phyloP scores from a whole-genome alignment of 2,329 filamentous ascomycete species.

The Boeremia lycopersici region DNA sequence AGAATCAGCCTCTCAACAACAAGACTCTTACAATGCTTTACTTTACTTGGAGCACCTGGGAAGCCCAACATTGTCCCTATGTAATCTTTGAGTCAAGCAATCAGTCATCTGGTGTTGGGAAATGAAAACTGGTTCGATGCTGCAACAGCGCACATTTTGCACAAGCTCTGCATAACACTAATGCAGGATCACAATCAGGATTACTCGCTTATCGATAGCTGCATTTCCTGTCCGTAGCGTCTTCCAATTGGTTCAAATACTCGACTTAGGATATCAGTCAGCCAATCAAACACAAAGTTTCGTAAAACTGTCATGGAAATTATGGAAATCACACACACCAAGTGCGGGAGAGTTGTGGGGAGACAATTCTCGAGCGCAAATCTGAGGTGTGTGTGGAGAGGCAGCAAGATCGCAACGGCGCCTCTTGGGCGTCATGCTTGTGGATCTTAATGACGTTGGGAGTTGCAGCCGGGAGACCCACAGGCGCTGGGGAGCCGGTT shows the following conservation, averaged over 20 bases:
- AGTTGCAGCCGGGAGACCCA: background rate
- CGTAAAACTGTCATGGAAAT: slow-evolving; percentile 7
- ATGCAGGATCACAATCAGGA: slow-evolving; percentile 13
- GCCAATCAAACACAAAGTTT: background rate
- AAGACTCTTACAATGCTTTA: background rate
- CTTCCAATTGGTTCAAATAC: background rate
- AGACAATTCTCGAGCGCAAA: slow-evolving; percentile 24
- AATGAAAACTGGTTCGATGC: slow-evolving; percentile 17
- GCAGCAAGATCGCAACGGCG: slow-evolving; percentile 7
- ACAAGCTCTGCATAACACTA: slow-evolving; percentile 21
- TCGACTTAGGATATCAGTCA: background rate
- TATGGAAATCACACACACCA: slow-evolving; percentile 10
- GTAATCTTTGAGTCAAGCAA: slow-evolving; percentile 3
- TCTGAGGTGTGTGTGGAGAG: slow-evolving; percentile 13
- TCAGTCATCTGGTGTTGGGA: slow-evolving; percentile 13
- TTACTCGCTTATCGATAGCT: slow-evolving; percentile 23
- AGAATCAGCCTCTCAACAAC: background rate
- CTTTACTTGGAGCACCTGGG: background rate
- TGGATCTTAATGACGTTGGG: slow-evolving; percentile 12
- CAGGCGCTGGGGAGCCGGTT: slow-evolving; percentile 8
- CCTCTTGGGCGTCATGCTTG: slow-evolving; percentile 6
- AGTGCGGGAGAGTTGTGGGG: slow-evolving; percentile 18
- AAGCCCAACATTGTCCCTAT: background rate
- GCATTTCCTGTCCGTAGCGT: slow-evolving; percentile 1
- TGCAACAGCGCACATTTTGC: slow-evolving; percentile 5